Percentiles rank a stretch among this genome's conserved stretches.
These are phyloP conservation scores for Scenedesmus sp. DNA, from an alignment of 163 green algal genomes.

Conservation along the genomic window DNA sequence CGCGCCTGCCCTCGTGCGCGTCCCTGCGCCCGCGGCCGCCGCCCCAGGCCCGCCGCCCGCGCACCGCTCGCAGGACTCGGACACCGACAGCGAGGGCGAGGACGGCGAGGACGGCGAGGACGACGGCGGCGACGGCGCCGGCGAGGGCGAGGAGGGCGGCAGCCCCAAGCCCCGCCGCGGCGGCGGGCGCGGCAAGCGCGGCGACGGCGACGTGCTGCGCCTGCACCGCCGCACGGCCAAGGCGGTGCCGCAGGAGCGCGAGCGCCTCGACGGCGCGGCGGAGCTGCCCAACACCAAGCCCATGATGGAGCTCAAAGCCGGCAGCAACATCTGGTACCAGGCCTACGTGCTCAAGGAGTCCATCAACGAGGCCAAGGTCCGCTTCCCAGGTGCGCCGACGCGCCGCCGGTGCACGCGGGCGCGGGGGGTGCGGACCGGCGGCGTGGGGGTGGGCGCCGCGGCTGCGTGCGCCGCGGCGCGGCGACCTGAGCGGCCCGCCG, in stretches of 20 bases:
- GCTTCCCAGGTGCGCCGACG: conserved; percentile 56
- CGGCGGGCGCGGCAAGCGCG: background rate
- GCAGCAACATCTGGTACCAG: conserved; percentile 70
- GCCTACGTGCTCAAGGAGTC: conserved; percentile 63
- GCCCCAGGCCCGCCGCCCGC: too few species aligned
- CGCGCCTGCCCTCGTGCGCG: too few species aligned
- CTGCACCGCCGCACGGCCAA: background rate
- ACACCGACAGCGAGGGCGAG: background rate
- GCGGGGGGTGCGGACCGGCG: too few species aligned
- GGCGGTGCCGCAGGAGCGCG: background rate
- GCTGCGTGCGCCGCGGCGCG: background rate
- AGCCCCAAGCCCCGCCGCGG: background rate
- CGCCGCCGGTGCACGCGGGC: too few species aligned
- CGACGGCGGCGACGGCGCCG: too few species aligned
- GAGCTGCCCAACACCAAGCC: conserved; percentile 38
- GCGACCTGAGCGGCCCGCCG: too few species aligned
- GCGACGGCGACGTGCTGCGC: background rate
- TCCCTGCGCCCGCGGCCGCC: too few species aligned
- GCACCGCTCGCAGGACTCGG: too few species aligned
- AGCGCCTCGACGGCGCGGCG: conserved; percentile 14
- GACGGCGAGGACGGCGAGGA: background rate
- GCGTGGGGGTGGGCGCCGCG: too few species aligned
- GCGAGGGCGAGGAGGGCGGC: background rate
- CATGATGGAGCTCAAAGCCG: conserved; percentile 65
- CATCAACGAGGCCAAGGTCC: conserved; percentile 61